These are phyloP conservation scores for Penicillium occitanis DNA, from an alignment of 2,329 filamentous ascomycete genomes.

Conservation along the genomic window DNA sequence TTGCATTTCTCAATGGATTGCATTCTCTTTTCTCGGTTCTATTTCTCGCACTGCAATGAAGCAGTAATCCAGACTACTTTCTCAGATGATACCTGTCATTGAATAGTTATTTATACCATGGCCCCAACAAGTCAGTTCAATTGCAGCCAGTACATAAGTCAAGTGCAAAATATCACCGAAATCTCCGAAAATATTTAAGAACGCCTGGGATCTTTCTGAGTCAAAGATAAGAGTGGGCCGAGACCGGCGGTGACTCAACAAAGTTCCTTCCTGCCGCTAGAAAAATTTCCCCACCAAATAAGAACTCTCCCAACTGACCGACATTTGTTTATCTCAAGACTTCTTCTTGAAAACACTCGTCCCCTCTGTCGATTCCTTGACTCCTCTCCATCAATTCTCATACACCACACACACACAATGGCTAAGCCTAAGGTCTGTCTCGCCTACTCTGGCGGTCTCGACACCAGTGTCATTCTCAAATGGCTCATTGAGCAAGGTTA, in stretches of 20 bases:
- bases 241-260: slow-evolving; percentile 15
- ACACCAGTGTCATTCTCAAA: slow-evolving; percentile 41
- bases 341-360: not conserved
- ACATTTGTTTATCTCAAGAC: slow-evolving; percentile 15
- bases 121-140: not conserved
- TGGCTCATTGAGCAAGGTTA: slow-evolving; percentile 54
- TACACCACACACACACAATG: slow-evolving; percentile 15
- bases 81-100: not conserved
- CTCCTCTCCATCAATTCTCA: not conserved
- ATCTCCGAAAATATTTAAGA: too few species aligned
- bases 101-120: not conserved
- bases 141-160: not conserved
- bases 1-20: not conserved
- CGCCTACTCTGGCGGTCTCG: slow-evolving; percentile 40
- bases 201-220: not conserved
- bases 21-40: not conserved
- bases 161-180: not conserved
- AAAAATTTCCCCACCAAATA: slow-evolving; percentile 21
- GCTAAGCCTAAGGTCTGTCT: slow-evolving; percentile 23
- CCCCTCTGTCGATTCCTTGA: not conserved
- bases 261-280: slow-evolving; percentile 8
- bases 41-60: not conserved
- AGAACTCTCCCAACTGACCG: slow-evolving; percentile 6
- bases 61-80: not conserved
- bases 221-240: slow-evolving; percentile 16